A percentile compares a stretch with the other conserved stretches of the same genome.
These are phyloP conservation scores for Neurospora sp. DNA, from an alignment of 495 filamentous ascomycete species.

Conservation along the genomic window DNA sequence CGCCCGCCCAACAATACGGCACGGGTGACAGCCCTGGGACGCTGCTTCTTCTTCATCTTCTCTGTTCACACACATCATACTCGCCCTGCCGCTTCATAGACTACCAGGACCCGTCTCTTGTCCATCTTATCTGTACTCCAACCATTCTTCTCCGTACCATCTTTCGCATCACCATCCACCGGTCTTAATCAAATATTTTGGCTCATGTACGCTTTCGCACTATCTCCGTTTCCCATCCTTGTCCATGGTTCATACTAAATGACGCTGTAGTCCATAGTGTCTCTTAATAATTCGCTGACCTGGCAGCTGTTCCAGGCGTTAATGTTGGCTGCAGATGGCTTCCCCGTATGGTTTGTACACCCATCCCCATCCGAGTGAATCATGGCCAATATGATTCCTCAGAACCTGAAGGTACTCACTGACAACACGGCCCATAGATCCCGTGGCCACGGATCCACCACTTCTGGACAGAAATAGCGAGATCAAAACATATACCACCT, in stretches of 20 bases:
- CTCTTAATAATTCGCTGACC: not conserved
- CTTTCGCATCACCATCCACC: not conserved
- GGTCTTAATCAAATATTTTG: not conserved
- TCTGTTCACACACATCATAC: not conserved
- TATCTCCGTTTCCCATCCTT: not conserved
- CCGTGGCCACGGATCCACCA: slow-evolving; percentile 53
- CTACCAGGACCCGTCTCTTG: not conserved
- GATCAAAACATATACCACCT: slow-evolving; percentile 61
- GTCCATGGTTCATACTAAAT: not conserved
- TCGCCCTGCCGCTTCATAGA: not conserved
- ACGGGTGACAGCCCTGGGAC: not conserved
- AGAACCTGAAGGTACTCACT: not conserved
- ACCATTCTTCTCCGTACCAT: not conserved
- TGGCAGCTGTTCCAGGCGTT: not conserved
- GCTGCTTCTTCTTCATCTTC: not conserved
- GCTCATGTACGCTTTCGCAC: not conserved
- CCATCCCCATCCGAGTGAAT: not conserved
- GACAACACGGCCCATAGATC: slow-evolving; percentile 9
- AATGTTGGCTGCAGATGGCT: not conserved
- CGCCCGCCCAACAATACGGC: not conserved
- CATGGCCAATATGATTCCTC: not conserved
- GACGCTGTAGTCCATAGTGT: not conserved
- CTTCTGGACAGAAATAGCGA: slow-evolving; percentile 69
- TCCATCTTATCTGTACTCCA: not conserved
- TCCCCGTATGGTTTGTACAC: not conserved